Percentiles rank a stretch among this genome's conserved stretches.
Evolutionary conservation across 768 basidiomycete genomes (phyloP).

Genomic region (Mycena epipterygia): DNA sequence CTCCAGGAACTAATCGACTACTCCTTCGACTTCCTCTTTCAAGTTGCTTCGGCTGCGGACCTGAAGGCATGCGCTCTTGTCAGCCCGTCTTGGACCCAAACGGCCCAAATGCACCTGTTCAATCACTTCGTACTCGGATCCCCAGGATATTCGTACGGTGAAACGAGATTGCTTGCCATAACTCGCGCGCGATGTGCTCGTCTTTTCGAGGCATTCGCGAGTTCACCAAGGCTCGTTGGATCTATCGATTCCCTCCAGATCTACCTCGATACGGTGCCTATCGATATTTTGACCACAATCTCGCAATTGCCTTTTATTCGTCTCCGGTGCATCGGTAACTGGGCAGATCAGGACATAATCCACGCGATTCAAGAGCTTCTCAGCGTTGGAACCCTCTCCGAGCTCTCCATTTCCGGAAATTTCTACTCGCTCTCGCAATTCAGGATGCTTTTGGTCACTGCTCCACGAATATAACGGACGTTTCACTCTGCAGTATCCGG

Average conservation of each 20-base stretch:
- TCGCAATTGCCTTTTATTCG: not conserved
- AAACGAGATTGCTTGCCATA: not conserved
- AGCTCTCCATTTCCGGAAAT: conserved; percentile 17
- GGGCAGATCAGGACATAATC: not conserved
- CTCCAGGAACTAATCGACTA: conserved; percentile 27
- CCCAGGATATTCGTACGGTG: not conserved
- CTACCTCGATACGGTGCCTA: conserved; percentile 1
- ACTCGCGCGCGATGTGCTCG: not conserved
- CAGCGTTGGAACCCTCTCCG: not conserved
- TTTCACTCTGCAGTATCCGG: conserved; percentile 14
- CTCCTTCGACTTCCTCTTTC: conserved; percentile 28
- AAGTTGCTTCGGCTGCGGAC: conserved; percentile 7
- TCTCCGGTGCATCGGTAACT: conserved; percentile 7
- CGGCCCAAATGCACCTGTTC: conserved; percentile 19
- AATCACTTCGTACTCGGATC: conserved; percentile 5
- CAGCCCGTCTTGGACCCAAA: conserved; percentile 5
- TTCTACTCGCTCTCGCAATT: not conserved
- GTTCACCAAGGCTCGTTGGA: not conserved
- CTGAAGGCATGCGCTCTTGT: conserved; percentile 22
- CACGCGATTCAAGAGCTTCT: conserved; percentile 1
- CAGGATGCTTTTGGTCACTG: not conserved
- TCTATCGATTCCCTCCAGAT: conserved; percentile 2
- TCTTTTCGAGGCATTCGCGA: conserved; percentile 1
- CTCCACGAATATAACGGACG: not conserved
- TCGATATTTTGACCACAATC: not conserved